Evolutionary conservation across 2,329 filamentous ascomycete species (phyloP).

Genomic region (Fusarium cicatricum): DNA sequence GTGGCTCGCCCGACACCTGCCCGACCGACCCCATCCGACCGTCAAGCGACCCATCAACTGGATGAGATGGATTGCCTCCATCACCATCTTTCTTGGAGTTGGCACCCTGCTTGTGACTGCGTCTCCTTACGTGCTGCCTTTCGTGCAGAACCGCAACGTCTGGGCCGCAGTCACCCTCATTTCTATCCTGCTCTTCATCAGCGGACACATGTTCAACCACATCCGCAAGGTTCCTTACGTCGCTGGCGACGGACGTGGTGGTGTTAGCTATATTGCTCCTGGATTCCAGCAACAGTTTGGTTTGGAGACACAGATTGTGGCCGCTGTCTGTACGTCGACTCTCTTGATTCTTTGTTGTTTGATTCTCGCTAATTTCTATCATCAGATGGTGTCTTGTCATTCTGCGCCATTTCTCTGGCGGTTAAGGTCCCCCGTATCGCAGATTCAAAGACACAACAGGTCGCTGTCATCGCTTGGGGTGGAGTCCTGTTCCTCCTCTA

Average conservation of each 20-base stretch:
- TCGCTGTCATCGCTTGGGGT: constrained; percentile 83
- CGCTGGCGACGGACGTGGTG: constrained; percentile 81
- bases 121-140: constrained; percentile 79
- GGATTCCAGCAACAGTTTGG: constrained; percentile 96
- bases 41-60: constrained; percentile 90
- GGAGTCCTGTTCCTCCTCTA: constrained; percentile 82
- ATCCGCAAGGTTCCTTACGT: constrained; percentile 97
- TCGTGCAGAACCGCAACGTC: constrained; percentile 89
- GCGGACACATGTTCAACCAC: constrained; percentile 99
- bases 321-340: constrained; percentile 80
- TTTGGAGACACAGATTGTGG: constrained; percentile 93
- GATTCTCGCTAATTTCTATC: neutral
- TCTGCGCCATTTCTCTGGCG: constrained; percentile 89
- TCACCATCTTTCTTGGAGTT: constrained; percentile 73
- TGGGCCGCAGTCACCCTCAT: constrained; percentile 94
- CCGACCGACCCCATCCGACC: constrained; percentile 79
- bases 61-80: constrained; percentile 72
- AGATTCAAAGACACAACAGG: constrained; percentile 78
- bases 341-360: neutral
- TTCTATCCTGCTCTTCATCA: constrained; percentile 89
- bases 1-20: constrained; percentile 82
- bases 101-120: constrained; percentile 75
- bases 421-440: constrained; percentile 91
- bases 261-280: constrained; percentile 86
- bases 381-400: constrained; percentile 75